Base-by-base conservation (phyloP, 176 grass and related monocot genomes). In the Ensete ventricosum region DNA sequence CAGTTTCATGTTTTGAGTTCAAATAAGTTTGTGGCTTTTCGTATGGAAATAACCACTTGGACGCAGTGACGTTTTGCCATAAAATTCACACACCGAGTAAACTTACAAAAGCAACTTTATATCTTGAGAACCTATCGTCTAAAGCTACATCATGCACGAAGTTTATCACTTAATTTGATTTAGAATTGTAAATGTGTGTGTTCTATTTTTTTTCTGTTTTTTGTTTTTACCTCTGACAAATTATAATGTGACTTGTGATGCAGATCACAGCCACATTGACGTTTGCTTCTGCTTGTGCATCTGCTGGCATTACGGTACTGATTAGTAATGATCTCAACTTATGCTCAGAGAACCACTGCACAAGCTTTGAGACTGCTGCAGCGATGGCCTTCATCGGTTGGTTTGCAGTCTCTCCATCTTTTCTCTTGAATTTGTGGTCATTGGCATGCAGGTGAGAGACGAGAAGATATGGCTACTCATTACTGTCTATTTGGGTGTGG, bases 341-440 rank as follows among this genome's bases (percentile, higher is more conserved):
- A 26, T 93, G 94, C 65, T 67, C 67, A 0, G 68, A 83, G 51
- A 93, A 92, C 59, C 85, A 91, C 23, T 98, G 94, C 64, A 78
- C 74, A n/a, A 83, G 80, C 53, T 89, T 98, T 34, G 77, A 89
- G 64, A 85, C 80, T 1, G 82, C 94, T 13, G 86, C 84, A 50
- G 85, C 94, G 3, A 98, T 98, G 94, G 86, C 67, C 11, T 98
- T 98, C 78, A 80, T 98, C 52, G 91, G 94, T 77, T 98, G 90
- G 76, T 89, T 98, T 73, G 80, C 82, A 14, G 64, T 91, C 13
- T 81, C 77, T 0, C 94, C 90, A 1, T 89, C 88, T 4, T 87
- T 88, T 57, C 16, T 89, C 17, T 69, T 93, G 72, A 98, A 98
- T 82, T 71, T 91, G 21, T 84, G 78, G 78, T 83, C 90, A 19